Conservation (phyloP, 2,329 filamentous ascomycete species). For the Alternaria ventricosa region DNA sequence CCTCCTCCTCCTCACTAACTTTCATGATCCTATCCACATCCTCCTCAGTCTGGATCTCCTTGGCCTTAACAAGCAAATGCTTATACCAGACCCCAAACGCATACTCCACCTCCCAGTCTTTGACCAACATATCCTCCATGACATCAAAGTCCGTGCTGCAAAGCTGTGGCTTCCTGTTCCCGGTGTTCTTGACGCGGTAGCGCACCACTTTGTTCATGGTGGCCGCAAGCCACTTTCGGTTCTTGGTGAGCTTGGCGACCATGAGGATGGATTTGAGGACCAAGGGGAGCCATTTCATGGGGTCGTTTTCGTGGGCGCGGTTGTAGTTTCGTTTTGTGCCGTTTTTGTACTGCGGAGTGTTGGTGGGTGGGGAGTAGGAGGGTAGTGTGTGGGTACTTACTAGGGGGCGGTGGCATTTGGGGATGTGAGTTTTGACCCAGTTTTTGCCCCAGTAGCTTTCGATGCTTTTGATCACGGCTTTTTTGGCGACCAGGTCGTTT, state of each 20-base stretch:
- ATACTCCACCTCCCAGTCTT: conserved; percentile 29
- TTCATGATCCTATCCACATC: conserved; percentile 32
- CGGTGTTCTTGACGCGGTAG: conserved; percentile 40
- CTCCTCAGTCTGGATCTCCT: conserved; percentile 22
- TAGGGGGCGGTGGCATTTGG: conserved; percentile 37
- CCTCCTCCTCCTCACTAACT: conserved; percentile 4
- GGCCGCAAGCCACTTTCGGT: conserved; percentile 31
- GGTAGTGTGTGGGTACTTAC: conserved; percentile 16
- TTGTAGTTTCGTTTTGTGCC: conserved; percentile 22
- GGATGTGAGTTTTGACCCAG: conserved; percentile 39
- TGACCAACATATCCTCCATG: conserved; percentile 40
- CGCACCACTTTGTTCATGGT: conserved; percentile 37
- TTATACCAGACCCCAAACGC: conserved; percentile 41
- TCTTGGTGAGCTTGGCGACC: conserved; percentile 29
- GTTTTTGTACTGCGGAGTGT: conserved; percentile 5
- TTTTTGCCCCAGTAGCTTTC: conserved; percentile 35
- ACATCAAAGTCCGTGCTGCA: conserved; percentile 43
- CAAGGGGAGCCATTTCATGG: conserved; percentile 38
- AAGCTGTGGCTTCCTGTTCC: conserved; percentile 42
- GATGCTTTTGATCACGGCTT: conserved; percentile 33
- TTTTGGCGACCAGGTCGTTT: conserved; percentile 35
- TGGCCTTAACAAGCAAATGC: conserved; percentile 30
- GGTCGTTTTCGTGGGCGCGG: conserved; percentile 33
- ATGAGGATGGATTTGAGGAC: conserved; percentile 37
- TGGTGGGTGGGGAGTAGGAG: not conserved